Percentiles rank a stretch among this genome's conserved stretches.
These are phyloP conservation scores for Glycine tomentella DNA, from an alignment of 306 rosid species.

Conservation along the genomic window DNA sequence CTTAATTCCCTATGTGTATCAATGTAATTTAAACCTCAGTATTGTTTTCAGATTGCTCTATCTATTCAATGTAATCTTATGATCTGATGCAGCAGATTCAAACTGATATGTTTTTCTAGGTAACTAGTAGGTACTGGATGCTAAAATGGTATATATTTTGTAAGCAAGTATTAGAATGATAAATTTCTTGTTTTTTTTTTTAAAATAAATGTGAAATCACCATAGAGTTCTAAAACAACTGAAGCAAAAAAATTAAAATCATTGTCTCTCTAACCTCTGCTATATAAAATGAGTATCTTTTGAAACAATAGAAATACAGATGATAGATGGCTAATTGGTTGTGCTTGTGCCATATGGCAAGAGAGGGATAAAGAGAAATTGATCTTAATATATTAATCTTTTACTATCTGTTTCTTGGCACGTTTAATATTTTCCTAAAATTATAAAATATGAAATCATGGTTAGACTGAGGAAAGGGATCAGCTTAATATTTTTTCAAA, in stretches of 20 bases:
- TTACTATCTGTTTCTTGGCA: no score
- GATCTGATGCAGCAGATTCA: neutral
- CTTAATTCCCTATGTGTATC: neutral
- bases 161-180: neutral
- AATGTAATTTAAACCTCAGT: neutral
- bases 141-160: neutral
- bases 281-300: no score
- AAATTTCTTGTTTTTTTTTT: neutral
- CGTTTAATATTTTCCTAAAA: no score
- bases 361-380: no score
- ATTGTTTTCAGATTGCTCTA: neutral
- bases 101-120: neutral
- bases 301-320: no score
- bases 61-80: neutral
- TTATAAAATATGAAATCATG: no score
- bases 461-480: no score
- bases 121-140: neutral
- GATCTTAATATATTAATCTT: no score
- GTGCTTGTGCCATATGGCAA: no score
- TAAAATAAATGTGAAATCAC: neutral
- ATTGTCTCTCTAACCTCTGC: neutral
- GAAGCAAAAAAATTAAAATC: neutral
- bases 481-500: no score
- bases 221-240: neutral
- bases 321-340: no score